Evolutionary conservation across 768 basidiomycete species (phyloP), one percentile per base, ranked within the genome.

Genomic region (Tulasnella sp.): DNA sequence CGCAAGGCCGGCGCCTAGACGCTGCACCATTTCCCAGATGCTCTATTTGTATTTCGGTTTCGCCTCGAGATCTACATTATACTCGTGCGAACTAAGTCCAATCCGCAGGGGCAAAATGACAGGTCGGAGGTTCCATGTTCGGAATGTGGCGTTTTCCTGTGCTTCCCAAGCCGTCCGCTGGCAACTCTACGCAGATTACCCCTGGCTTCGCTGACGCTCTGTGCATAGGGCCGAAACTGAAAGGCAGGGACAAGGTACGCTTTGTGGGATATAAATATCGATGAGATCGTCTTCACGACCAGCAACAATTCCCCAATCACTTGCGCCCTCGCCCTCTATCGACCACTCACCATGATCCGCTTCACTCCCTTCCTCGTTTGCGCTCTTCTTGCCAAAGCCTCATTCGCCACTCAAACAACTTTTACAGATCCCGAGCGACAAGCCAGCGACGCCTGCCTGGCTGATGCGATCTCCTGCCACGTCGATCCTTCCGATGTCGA

Each of bases 401-500:
- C 64, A 31, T 37, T 69, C 12, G 64, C 64, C 20, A 69, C 14
- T 11, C 64, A 31, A 16, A 6, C 64, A 5, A 9, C 34, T 28
- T 37, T 69, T 18, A 37, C 64, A 31, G 37, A 34, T 31, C 2
- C 31, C 9, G 28, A 24, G 31, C 60, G 60, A 64, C 20, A 18
- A 3, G 60, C 24, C 12, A 9, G 60, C 24, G 24, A n/a, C 11
- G 24, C 9, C 31, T 64, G 60, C 11, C 60, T 28, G 14, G 31
- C 31, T 31, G 24, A 64, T 64, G 60, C 24, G 24, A 1, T 64
- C n/a, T 64, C 60, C n/a, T 64, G 60, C n/a, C 60, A 64, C 3
- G 24, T 2, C n/a, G 14, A 3, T 28, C 2, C 9, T 24, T 18
- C 48, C 48, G 48, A 16, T 20, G 48, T 87, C 2, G 84, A 87